A percentile compares a stretch with the other conserved stretches of the same genome.
These are phyloP conservation scores for Eucalyptus pauciflora DNA, from an alignment of 345 rosid genomes.

Conservation along the genomic window DNA sequence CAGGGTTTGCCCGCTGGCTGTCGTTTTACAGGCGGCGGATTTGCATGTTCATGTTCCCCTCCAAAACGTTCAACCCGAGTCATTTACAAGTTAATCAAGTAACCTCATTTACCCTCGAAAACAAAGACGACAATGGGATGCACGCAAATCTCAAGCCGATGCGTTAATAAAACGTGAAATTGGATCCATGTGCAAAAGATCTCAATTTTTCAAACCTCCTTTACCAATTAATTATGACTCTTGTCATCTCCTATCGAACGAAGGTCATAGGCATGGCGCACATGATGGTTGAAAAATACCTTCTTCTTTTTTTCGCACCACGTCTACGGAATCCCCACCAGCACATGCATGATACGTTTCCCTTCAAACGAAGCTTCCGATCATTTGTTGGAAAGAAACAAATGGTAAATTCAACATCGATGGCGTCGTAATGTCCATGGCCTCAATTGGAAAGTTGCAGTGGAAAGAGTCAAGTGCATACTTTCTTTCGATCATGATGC, in stretches of 20 bases:
- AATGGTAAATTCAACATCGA: neutral
- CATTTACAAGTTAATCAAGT: neutral
- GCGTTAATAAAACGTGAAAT: neutral
- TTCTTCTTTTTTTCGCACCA: accelerated
- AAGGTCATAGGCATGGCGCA: neutral
- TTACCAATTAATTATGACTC: neutral
- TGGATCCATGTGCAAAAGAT: neutral
- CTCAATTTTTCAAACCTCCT: neutral
- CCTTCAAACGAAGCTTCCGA: neutral
- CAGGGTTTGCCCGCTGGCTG: too few species aligned
- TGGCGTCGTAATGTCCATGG: neutral
- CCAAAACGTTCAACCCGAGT: neutral
- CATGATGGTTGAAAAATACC: neutral
- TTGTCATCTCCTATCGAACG: neutral
- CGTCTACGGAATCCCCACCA: neutral
- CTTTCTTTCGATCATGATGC: neutral
- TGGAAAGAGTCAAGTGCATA: neutral
- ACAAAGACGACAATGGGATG: neutral
- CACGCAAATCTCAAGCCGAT: neutral
- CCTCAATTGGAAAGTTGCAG: neutral
- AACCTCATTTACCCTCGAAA: neutral
- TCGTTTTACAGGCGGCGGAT: too few species aligned
- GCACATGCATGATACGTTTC: neutral
- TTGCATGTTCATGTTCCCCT: neutral
- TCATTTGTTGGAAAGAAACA: neutral